Evolutionary conservation across 1,139 yeast species (phyloP).

Genomic region (Pichia sp.): DNA sequence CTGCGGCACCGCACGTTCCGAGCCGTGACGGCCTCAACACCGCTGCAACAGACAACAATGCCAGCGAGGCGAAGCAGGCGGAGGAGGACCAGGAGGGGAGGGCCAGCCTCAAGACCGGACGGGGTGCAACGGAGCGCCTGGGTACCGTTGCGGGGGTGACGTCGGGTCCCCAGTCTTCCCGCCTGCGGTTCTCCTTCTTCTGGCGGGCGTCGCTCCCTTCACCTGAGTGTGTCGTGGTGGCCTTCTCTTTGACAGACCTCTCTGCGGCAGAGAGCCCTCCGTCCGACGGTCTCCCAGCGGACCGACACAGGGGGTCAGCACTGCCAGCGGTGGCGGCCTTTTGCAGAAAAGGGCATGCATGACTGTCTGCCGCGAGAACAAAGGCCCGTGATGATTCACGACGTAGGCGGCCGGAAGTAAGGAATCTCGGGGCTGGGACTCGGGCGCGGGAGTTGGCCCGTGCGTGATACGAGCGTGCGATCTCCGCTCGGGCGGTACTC

Average conservation of each 20-base stretch:
- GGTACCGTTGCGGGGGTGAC: background rate
- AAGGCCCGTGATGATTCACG: background rate
- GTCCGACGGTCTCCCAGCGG: background rate
- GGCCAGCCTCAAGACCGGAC: background rate
- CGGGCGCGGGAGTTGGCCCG: background rate
- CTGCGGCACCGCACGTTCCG: background rate
- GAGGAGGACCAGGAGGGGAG: background rate
- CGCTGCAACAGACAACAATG: background rate
- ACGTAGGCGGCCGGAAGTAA: background rate
- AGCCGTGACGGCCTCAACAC: background rate
- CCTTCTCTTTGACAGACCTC: too few relatives aligned
- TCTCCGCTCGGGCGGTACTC: background rate
- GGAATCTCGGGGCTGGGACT: background rate
- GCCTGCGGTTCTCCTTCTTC: too few relatives aligned
- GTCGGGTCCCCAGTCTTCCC: background rate
- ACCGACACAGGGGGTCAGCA: background rate
- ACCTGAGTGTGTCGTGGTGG: too few relatives aligned
- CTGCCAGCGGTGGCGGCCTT: background rate
- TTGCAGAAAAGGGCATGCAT: background rate
- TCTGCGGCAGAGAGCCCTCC: too few relatives aligned
- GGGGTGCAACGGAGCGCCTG: background rate
- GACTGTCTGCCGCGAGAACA: background rate
- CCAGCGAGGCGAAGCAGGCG: background rate
- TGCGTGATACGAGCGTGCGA: background rate
- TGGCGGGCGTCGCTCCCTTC: too few relatives aligned